Evolutionary conservation across 2,329 filamentous ascomycete genomes (phyloP).

Genomic region (Penicillium olsonii): DNA sequence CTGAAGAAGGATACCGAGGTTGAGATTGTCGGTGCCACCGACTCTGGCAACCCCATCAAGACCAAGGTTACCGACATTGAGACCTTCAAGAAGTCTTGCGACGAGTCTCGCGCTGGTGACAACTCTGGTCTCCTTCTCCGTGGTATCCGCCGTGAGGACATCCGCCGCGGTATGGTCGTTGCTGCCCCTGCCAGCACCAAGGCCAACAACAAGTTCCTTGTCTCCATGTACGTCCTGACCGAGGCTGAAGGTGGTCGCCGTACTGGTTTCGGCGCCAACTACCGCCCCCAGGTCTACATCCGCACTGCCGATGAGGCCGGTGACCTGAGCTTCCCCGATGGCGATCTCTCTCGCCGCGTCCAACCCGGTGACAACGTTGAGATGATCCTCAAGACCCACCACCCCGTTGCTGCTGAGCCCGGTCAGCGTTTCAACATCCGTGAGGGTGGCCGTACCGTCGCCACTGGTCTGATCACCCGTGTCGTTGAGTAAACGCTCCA

Average conservation of each 20-base stretch:
- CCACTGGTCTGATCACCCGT: constrained; percentile 78
- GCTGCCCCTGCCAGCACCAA: constrained; percentile 79
- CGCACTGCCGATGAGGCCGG: constrained; percentile 81
- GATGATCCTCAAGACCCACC: constrained; percentile 85
- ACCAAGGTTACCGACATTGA: constrained; percentile 99
- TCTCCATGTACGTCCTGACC: constrained; percentile 93
- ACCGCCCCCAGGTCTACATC: constrained; percentile 94
- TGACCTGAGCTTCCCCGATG: constrained; percentile 82
- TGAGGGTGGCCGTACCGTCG: constrained; percentile 89
- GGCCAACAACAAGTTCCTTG: constrained; percentile 87
- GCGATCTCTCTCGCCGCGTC: constrained; percentile 77
- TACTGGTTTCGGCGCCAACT: constrained; percentile 94
- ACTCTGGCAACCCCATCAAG: constrained; percentile 70
- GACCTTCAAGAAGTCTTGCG: constrained; percentile 99
- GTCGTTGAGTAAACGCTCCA: constrained; percentile 52
- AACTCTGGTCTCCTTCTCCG: constrained; percentile 97
- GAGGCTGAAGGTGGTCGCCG: constrained; percentile 98
- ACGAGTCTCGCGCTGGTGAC: constrained; percentile 92
- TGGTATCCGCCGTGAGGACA: constrained; percentile 93
- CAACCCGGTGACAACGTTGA: constrained; percentile 99
- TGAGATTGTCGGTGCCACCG: constrained; percentile 87
- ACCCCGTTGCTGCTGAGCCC: constrained; percentile 82
- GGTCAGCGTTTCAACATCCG: constrained; percentile 98
- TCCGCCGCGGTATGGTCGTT: constrained; percentile 92
- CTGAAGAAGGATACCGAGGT: constrained; percentile 94